Base-by-base conservation (phyloP, 2,329 filamentous ascomycete species). In the Alternaria novae-zelandiae region DNA sequence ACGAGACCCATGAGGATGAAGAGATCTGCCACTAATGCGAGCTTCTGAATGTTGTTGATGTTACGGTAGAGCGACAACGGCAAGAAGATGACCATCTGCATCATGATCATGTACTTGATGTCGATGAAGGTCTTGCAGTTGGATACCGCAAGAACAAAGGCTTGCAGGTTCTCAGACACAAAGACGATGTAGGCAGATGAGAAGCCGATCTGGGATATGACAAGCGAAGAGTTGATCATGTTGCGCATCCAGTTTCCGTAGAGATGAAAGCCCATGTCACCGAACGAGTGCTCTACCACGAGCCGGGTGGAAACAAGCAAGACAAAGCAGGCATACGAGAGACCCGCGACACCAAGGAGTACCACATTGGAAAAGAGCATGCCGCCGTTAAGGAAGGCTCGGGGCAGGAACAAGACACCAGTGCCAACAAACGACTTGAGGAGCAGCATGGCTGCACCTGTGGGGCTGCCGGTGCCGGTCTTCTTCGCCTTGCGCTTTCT, bases 361-460 rank as follows among this genome's bases (percentile, higher is more conserved):
- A 99, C 91, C 55, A 96, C 69, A 76, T 96, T 97, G 74, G 94
- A 97, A 81, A 99, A 99, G 15, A 97, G 83, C 94, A 99, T 98
- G 62, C 96, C 96, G 57, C 96, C 96, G 74, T 97, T 99, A 68
- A 97, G 87, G 77, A 96, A 99, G 5, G 96, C 95, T 51, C 94
- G 90, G 0, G 95, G 95, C 32, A 98, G 83, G 83, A 98, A 98
- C 15, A 98, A 85, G 9, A 98, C 95, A 59, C 95, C 95, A 0
- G 96, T 99, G 20, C 96, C 96, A 51, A 99, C 96, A 77, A 99
- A 99, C 0, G 95, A 98, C 83, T 99, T 99, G 69, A 99, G 88
- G 45, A 99, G 85, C 57, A 99, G 86, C 70, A 97, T 81, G 11
- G 92, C 90, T 10, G 96, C 95, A 65, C 91, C 92, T 67, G 89